These are phyloP conservation scores for Asterophora lycoperdoides DNA, from an alignment of 768 basidiomycete species.

Conservation along the genomic window DNA sequence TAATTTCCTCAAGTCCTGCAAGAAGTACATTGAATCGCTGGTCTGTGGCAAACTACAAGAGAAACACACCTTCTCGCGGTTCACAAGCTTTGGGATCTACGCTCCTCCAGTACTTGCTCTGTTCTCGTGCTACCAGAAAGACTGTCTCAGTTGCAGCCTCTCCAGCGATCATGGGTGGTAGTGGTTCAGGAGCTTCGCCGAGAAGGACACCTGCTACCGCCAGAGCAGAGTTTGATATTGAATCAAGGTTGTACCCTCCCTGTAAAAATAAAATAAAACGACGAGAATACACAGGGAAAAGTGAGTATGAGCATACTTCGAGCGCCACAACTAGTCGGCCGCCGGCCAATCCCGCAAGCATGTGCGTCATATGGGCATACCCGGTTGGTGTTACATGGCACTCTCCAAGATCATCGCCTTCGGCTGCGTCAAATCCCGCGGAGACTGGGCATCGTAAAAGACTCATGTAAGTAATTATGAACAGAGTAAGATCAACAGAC, in stretches of 20 bases:
- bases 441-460: conserved; percentile 58
- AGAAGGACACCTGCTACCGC: conserved; percentile 87
- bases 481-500: not conserved
- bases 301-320: conserved; percentile 57
- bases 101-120: conserved; percentile 89
- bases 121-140: conserved; percentile 81
- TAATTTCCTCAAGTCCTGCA: conserved; percentile 57
- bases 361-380: conserved; percentile 98
- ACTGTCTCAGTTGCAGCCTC: conserved; percentile 86
- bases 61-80: conserved; percentile 63
- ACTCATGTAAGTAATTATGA: not conserved
- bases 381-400: conserved; percentile 89
- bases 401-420: conserved; percentile 87
- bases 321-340: conserved; percentile 91
- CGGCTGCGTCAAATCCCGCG: conserved; percentile 95
- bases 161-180: conserved; percentile 69
- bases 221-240: conserved; percentile 81
- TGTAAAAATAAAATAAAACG: conserved; percentile 26
- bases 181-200: conserved; percentile 77
- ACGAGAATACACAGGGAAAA: not conserved
- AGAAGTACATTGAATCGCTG: not conserved
- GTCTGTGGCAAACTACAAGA: not conserved
- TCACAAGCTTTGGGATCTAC: conserved; percentile 80
- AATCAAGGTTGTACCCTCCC: conserved; percentile 94
- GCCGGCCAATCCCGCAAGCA: conserved; percentile 83